Evolutionary conservation across 2,329 filamentous ascomycete genomes (phyloP).

Genomic region (Colletotrichum orbiculare): DNA sequence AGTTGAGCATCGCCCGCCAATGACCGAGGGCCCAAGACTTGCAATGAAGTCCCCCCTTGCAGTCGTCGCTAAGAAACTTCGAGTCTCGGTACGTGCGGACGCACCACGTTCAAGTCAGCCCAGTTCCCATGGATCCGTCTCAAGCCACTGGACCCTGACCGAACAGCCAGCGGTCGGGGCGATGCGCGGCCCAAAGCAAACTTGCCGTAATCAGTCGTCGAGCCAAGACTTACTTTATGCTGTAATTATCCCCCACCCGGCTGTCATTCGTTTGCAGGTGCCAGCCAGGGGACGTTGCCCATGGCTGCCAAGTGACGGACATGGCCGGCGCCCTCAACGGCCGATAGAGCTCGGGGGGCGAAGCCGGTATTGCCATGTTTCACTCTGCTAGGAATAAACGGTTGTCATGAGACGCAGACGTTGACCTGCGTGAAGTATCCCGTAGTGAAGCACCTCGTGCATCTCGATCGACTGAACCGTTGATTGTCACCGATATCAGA

Average conservation of each 20-base stretch:
- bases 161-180: not conserved
- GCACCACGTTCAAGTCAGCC: slow-evolving; percentile 17
- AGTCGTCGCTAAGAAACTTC: slow-evolving; percentile 18
- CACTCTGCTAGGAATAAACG: slow-evolving; percentile 18
- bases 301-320: slow-evolving; percentile 4
- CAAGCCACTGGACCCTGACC: slow-evolving; percentile 24
- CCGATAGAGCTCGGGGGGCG: slow-evolving; percentile 13
- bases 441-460: not conserved
- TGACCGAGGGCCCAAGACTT: slow-evolving; percentile 18
- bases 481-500: slow-evolving; percentile 5
- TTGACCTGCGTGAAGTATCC: not conserved
- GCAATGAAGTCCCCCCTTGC: slow-evolving; percentile 26
- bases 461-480: slow-evolving; percentile 18
- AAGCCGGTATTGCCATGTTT: slow-evolving; percentile 30
- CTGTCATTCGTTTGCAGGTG: too few relatives aligned
- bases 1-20: slow-evolving; percentile 12
- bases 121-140: slow-evolving; percentile 17
- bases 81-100: slow-evolving; percentile 25
- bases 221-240: not conserved
- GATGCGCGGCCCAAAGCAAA: slow-evolving; percentile 5
- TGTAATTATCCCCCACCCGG: too few relatives aligned
- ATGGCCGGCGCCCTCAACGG: slow-evolving; percentile 20
- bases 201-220: slow-evolving; percentile 15
- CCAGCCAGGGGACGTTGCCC: too few relatives aligned
- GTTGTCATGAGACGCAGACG: slow-evolving; percentile 5